Base-by-base conservation (phyloP, 768 basidiomycete genomes). In the Mrakia frigida region DNA sequence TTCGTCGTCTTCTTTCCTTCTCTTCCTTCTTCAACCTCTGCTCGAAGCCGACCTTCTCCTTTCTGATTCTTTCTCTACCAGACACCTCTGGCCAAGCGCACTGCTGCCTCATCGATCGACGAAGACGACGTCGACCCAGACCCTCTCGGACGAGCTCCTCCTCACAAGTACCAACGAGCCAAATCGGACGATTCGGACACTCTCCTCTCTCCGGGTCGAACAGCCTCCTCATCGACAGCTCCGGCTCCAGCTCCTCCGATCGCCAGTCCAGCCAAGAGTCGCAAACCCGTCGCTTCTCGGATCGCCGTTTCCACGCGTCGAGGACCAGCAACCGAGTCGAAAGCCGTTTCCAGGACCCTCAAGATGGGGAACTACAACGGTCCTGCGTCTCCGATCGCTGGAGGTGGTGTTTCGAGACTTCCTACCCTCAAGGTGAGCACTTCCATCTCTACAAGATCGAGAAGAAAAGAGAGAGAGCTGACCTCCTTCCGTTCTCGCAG, bases 51-150 rank as follows among this genome's bases (percentile, higher is more conserved):
- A 23, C 33, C 52, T n/a, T n/a, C 13, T 16, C 6, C 14, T 18
- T 59, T 7, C 23, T 16, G 21, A 28, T 52, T 50, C 21, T n/a
- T 23, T n/a, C 50, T 16, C 28, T 9, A 16, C 3, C 65, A 75
- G 71, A 77, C 76, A 4, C 76, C 76, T 14, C 60, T 73, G 0
- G 63, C 71, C 37, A 77, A 77, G 52, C 70, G 76, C 21, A 67
- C 75, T 7, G 75, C 61, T 46, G 39, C 46, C 6, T 18, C 70
- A 16, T 63, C 63, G 14, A 23, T 72, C 37, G 71, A 75, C 16
- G 74, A 77, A 35, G 63, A 65, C 31, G 74, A 56, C 69, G 74
- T 70, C 28, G 71, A 73, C 37, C 59, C 60, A 16, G 76, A 77
- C 50, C 74, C 74, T 6, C 68, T 75, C 39, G 74, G 74, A 10